Conservation (phyloP, 176 grass and related monocot genomes). For the barley (Hordeum vulgare) region DNA sequence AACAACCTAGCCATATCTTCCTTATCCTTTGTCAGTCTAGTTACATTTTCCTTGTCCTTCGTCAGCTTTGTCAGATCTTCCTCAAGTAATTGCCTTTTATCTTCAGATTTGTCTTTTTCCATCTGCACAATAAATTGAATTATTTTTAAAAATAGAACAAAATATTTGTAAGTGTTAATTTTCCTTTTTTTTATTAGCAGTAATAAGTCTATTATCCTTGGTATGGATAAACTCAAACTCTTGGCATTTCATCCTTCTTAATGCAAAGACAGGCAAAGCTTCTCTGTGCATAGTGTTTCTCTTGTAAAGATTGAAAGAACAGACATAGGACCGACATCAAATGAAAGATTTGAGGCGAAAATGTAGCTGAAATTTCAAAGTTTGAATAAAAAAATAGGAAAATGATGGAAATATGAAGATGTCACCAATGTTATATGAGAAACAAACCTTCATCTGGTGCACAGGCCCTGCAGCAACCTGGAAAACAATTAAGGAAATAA, state of each 20-base stretch:
- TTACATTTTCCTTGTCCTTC: constrained; percentile 35
- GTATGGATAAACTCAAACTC: not conserved
- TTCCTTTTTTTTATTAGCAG: not conserved
- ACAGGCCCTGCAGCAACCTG: constrained; percentile 27
- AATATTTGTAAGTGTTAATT: not conserved
- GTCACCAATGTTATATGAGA: constrained; percentile 2
- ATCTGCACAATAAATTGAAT: constrained; percentile 14
- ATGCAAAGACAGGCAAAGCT: not conserved
- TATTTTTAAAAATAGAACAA: not conserved
- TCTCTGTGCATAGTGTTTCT: not conserved
- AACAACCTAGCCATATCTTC: constrained; percentile 52
- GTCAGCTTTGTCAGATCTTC: constrained; percentile 21
- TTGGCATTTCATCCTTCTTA: not conserved
- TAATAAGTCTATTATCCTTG: not conserved
- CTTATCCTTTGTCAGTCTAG: constrained; percentile 45
- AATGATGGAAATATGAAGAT: not conserved
- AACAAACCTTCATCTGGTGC: constrained; percentile 40
- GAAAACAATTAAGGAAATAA: constrained; percentile 1
- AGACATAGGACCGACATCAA: not conserved
- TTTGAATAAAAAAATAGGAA: not conserved
- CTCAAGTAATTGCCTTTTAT: constrained; percentile 10
- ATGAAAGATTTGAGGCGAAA: not conserved
- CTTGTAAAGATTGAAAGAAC: not conserved
- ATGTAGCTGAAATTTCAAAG: not conserved
- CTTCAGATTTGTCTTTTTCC: constrained; percentile 27